Evolutionary conservation across 208 protist species (phyloP), one percentile per base, ranked within the genome.

Genomic region (Leishmania mexicana): DNA sequence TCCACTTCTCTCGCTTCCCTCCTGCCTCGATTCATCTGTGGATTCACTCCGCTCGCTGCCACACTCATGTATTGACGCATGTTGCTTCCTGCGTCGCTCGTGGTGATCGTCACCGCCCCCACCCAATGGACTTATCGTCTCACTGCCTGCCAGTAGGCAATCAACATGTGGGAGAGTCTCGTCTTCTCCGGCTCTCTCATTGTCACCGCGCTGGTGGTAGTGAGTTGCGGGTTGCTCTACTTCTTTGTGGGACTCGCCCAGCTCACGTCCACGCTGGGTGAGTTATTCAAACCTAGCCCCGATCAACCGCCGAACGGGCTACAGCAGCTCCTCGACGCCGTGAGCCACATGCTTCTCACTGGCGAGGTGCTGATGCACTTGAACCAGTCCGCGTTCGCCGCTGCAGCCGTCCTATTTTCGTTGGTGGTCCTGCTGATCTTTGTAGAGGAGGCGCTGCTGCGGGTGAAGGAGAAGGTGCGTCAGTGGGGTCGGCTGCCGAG

Each of bases 401-500:
- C 78, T 3, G 75, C 79, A 0, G 85, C 80, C 54, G 51, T 90
- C 51, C 81, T 87, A 19, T 75, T 88, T 24, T n/a, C 78, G 1
- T 73, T 93, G 45, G 79, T 93, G 0, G 42, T 90, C 42, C 71
- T 94, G 75, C 75, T 94, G 53, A 51, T 89, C 13, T 75, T 92
- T 74, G 77, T 94, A 1, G 93, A 96, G 31, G 81, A 83, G 49
- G 83, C 79, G 8, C 75, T 95, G 21, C 68, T 88, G 11, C 62
- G 57, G 21, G 71, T 91, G 15, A 89, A 85, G 45, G 81, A 93
- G 35, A 71, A 73, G 38, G 40, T 95, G 58, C 81, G 89, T 24
- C 38, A 75, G 49, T 86, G 87, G 72, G 87, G 87, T 7, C 89
- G 89, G 62, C 81, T 92, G 47, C 93, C 93, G 13, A 80, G 84